Base-by-base conservation (phyloP, 306 rosid species). In the Corylus heterophylla region DNA sequence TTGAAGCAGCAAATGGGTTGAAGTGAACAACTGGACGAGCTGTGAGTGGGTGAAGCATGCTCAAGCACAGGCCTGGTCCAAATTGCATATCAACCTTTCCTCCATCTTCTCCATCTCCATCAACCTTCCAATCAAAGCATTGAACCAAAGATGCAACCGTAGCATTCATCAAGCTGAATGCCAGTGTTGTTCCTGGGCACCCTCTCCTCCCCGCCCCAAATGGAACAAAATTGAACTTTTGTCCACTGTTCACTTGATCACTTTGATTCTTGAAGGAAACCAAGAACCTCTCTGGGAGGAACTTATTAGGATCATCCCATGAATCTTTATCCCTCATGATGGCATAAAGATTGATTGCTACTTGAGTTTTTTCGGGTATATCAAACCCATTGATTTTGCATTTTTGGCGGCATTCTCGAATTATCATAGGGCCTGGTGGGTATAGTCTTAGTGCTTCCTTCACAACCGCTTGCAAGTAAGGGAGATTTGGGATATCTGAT, bases 61-160 rank as follows among this genome's bases (percentile, higher is more conserved):
- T 76, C 79, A 89, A 74, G 62, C 86, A 83, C 75, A 89, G 74
- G 71, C 91, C 76, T 56, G 84, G 68, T 16, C 87, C 89, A 75
- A 83, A 75, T 55, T 85, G 70, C 91, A 85, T 84, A 69, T 83
- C 73, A 2, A 89, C 83, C 76, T 58, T 73, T 11, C 50, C 68
- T 44, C 35, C 35, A 31, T 31, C 73, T 0, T 22, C 25, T 14
- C 47, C 85, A 49, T 86, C 85, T 78, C 73, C 63, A 45, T 78
- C 83, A 76, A 80, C 74, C 68, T 84, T 81, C 89, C 88, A 90
- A 80, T 90, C 90, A 81, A 90, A 90, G 78, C 89, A 90, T 54
- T 90, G 90, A 74, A 90, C 86, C 89, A 88, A 52, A 18, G 85
- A 73, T 48, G 86, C 90, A 69, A 90, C 37, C 29, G 81, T 61